Base-by-base conservation (phyloP, 2,329 filamentous ascomycete genomes). In the Fusarium buxicola region DNA sequence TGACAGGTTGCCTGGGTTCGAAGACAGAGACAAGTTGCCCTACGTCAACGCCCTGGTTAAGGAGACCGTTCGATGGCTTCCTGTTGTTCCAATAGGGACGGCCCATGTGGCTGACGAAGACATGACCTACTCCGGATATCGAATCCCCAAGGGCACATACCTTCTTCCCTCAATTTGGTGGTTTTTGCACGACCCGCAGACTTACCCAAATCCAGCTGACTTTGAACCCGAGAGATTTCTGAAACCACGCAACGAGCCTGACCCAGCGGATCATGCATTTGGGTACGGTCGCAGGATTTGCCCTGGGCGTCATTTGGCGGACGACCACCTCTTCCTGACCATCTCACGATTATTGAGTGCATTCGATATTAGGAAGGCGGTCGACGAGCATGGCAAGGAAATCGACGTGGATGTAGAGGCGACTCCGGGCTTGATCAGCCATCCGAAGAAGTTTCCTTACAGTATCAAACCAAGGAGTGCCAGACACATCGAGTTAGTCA, bases 101-200 rank as follows among this genome's bases (percentile, higher is more conserved):
- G 71, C 77, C 1, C 77, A 81, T 53, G 69, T 73, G 2, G 76
- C 80, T 1, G 69, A 73, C 1, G 73, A 74, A 32, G 73, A 75
- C 2, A 40, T 70, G 2, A 46, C 57, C 0, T 73, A 67, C 8
- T 41, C 55, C 4, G 70, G 69, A 1, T 75, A 72, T 40, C 50
- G 52, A 0, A 74, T 76, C 2, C 74, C 74, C 1, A 70, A 73
- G 15, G 72, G 66, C 1, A 55, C 73, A 5, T 58, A 64, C 31
- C 31, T 74, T 12, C 53, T 75, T 5, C 55, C 62, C 1, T 51
- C 51, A 1, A 60, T 63, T 11, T 73, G 70, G 68, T 65, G 64
- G 60, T 64, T 72, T 5, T 38, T 64, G 0, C 89, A 91, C 71
- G 89, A 92, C 65, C 85, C 87, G 1, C 84, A 89, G 48, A 84